These are phyloP conservation scores for Urtica urens DNA, from an alignment of 306 rosid genomes.

Conservation along the genomic window DNA sequence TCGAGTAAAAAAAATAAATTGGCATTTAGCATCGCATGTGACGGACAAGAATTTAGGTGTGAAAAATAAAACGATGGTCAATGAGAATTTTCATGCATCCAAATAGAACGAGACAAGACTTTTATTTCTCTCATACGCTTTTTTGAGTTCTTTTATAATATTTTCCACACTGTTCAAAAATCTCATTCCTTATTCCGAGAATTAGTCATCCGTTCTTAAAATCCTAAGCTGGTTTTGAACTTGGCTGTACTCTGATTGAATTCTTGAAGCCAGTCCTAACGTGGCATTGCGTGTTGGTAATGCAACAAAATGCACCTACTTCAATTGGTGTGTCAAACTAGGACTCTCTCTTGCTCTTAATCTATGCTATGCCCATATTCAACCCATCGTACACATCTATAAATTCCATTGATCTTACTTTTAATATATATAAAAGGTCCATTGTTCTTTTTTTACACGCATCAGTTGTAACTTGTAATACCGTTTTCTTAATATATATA, in stretches of 20 bases:
- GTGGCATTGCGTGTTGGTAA: slow-evolving; percentile 34
- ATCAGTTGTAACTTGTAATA: background rate
- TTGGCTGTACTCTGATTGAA: background rate
- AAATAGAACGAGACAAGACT: slow-evolving; percentile 14
- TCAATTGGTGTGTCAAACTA: slow-evolving; percentile 19
- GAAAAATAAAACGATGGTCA: background rate
- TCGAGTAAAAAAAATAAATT: slow-evolving; percentile 2
- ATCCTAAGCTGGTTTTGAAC: background rate
- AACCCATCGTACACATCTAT: background rate
- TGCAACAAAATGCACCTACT: slow-evolving; percentile 2
- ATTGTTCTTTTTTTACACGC: background rate
- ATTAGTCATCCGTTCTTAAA: background rate
- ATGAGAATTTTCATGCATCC: slow-evolving; percentile 4
- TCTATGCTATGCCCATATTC: background rate
- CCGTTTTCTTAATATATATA: background rate
- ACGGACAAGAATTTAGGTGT: background rate
- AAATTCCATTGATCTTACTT: too few relatives aligned
- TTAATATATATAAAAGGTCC: too few relatives aligned
- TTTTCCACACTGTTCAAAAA: slow-evolving; percentile 11
- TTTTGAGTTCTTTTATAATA: too few relatives aligned
- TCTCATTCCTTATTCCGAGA: slow-evolving; percentile 17
- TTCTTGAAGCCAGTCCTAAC: slow-evolving; percentile 7
- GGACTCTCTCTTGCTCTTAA: slow-evolving; percentile 1
- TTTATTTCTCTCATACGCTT: slow-evolving; percentile 1
- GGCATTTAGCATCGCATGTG: background rate